These are phyloP conservation scores for Colletotrichum simmondsii DNA, from an alignment of 2,329 filamentous ascomycete species.

Conservation along the genomic window DNA sequence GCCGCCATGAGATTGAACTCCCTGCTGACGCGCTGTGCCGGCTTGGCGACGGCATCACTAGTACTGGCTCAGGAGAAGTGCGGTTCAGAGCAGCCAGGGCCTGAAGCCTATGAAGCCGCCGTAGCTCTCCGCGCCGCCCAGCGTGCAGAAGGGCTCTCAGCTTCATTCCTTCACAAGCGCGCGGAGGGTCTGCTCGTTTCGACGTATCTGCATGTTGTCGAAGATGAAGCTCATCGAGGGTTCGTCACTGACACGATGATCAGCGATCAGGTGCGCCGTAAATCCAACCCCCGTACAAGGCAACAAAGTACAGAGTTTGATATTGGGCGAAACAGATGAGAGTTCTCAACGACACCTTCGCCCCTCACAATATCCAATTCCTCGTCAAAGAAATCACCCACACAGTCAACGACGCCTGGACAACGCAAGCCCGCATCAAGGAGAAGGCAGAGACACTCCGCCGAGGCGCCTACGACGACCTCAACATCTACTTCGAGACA, in stretches of 20 bases:
- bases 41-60: not conserved
- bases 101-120: conserved; percentile 1
- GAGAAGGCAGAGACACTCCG: conserved; percentile 37
- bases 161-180: not conserved
- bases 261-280: conserved; percentile 2
- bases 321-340: not conserved
- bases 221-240: conserved; percentile 11
- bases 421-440: conserved; percentile 16
- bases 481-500: conserved; percentile 55
- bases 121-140: not conserved
- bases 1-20: not conserved
- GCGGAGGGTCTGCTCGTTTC: conserved; percentile 7
- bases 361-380: conserved; percentile 27
- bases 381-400: conserved; percentile 13
- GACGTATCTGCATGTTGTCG: conserved; percentile 27
- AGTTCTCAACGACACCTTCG: conserved; percentile 28
- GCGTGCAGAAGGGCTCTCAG: not conserved
- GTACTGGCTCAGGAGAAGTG: not conserved
- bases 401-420: conserved; percentile 30
- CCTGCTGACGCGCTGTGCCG: not conserved
- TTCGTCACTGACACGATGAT: conserved; percentile 25
- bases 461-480: conserved; percentile 48
- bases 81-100: not conserved
- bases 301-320: not conserved
- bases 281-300: too few relatives aligned